Conservation (phyloP, 495 filamentous ascomycete species). For the Talaromyces ruber region DNA sequence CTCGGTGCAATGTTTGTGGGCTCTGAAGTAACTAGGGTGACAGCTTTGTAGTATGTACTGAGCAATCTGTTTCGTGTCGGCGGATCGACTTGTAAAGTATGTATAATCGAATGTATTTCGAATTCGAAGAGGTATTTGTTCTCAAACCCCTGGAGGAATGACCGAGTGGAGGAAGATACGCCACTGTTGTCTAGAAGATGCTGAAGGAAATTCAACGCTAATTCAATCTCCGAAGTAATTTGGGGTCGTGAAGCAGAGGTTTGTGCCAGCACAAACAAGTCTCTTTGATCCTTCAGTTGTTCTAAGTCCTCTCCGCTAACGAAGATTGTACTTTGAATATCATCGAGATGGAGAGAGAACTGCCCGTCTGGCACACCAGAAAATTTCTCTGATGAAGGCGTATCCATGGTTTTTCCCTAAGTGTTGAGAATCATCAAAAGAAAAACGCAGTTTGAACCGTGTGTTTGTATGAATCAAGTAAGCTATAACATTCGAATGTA, state of each 20-base stretch:
- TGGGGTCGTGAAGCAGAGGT: background rate
- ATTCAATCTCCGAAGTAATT: background rate
- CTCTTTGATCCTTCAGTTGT: background rate
- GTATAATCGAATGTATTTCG: constrained; percentile 84
- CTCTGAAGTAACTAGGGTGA: background rate
- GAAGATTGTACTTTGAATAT: background rate
- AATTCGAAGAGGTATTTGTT: constrained; percentile 87
- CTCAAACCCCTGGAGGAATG: constrained; percentile 86
- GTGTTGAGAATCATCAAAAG: background rate
- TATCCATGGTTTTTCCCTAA: background rate
- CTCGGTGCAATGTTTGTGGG: constrained; percentile 1
- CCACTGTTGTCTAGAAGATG: background rate
- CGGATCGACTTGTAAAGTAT: constrained; percentile 74
- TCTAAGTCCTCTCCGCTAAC: background rate
- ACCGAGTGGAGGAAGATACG: background rate
- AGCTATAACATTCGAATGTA: background rate
- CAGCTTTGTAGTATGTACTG: constrained; percentile 60
- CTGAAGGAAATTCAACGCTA: background rate
- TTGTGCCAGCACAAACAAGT: background rate
- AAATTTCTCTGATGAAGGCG: background rate
- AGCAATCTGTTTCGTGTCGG: constrained; percentile 83
- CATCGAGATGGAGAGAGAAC: background rate
- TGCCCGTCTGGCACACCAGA: background rate
- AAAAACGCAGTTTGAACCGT: background rate
- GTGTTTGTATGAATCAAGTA: background rate